A percentile compares a stretch with the other conserved stretches of the same genome.
Evolutionary conservation across 2,329 filamentous ascomycete genomes (phyloP).

Genomic region (Grosmannia penicillata): DNA sequence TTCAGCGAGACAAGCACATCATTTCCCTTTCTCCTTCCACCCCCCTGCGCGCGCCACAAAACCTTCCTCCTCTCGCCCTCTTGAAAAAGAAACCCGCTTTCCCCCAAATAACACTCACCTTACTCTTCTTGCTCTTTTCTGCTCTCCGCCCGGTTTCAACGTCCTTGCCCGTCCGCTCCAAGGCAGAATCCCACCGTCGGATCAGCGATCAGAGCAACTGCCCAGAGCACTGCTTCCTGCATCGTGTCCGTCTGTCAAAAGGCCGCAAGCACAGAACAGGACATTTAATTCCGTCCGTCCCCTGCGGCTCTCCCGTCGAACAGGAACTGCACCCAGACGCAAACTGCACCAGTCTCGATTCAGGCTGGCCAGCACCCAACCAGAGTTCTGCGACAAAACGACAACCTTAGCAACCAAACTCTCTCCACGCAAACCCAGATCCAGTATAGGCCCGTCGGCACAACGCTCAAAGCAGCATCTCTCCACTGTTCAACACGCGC

Average conservation of each 20-base stretch:
- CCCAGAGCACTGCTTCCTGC: not conserved
- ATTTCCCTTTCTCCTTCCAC: constrained; percentile 7
- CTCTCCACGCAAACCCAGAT: constrained; percentile 44
- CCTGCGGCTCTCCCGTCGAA: too few species aligned
- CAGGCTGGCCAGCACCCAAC: constrained; percentile 30
- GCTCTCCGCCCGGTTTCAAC: not conserved
- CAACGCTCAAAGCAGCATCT: constrained; percentile 51
- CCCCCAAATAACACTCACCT: constrained; percentile 11
- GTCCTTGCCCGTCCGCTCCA: not conserved
- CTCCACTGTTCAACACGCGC: constrained; percentile 37
- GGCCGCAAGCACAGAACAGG: not conserved
- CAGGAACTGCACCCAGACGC: constrained; percentile 6
- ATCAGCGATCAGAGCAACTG: not conserved
- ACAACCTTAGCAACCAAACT: constrained; percentile 23
- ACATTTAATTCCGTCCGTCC: too few species aligned
- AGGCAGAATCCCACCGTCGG: not conserved
- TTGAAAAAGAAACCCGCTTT: constrained; percentile 10
- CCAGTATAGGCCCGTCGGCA: constrained; percentile 51
- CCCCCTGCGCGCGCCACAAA: constrained; percentile 10
- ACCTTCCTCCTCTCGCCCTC: constrained; percentile 7
- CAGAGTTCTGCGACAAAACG: constrained; percentile 39
- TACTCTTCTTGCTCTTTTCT: constrained; percentile 7
- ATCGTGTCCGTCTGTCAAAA: not conserved
- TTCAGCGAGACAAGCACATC: constrained; percentile 8
- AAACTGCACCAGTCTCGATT: constrained; percentile 29